Conservation (phyloP, 805 yeast species). For the Spathaspora passalidarum region DNA sequence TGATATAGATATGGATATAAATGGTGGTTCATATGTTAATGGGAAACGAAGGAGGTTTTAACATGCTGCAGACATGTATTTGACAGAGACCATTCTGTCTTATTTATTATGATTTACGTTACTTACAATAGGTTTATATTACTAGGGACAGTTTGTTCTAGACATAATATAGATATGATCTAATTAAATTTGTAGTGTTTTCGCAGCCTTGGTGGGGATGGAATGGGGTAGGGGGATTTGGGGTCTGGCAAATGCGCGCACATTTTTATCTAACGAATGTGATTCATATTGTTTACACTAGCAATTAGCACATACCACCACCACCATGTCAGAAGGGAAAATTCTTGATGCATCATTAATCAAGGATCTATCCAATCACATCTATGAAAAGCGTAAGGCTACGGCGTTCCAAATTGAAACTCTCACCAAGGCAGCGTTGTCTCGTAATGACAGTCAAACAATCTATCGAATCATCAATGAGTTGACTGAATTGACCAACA, state of each 20-base stretch:
- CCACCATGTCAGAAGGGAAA: not conserved
- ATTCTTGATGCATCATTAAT: constrained; percentile 34
- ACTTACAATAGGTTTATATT: not conserved
- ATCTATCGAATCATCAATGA: constrained; percentile 68
- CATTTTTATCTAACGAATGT: no score
- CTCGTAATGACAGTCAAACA: constrained; percentile 56
- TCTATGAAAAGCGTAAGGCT: constrained; percentile 45
- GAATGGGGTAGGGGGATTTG: no score
- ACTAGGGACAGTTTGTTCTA: no score
- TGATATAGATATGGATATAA: not conserved
- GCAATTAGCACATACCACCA: not conserved
- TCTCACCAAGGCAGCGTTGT: constrained; percentile 65
- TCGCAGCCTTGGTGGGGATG: no score
- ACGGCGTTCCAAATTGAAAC: constrained; percentile 68
- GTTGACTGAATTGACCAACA: constrained; percentile 71
- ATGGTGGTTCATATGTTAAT: not conserved
- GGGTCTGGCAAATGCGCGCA: no score
- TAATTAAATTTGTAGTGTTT: not conserved
- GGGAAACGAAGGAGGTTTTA: not conserved
- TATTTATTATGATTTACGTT: not conserved
- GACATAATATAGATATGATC: no score
- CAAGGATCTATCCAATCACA: constrained; percentile 44
- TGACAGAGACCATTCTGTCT: not conserved
- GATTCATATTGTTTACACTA: no score
- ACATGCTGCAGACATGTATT: not conserved